Evolutionary conservation across 1,284 basidiomycete species (phyloP).

Genomic region (Cryptococcus wingfieldii): DNA sequence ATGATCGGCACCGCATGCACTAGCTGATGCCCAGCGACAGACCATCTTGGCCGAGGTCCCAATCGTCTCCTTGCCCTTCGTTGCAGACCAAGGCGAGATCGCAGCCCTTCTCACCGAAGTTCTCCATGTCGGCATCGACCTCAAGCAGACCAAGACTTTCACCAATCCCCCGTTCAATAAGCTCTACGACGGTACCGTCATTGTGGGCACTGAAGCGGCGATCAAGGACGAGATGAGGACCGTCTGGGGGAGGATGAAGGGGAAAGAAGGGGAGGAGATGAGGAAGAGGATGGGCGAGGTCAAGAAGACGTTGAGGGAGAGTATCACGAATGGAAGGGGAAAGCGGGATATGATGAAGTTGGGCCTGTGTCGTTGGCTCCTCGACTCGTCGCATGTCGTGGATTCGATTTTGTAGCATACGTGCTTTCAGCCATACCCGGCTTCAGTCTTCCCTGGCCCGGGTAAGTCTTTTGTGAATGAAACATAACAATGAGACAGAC

Average conservation of each 20-base stretch:
- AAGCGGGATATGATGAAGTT: constrained; percentile 17
- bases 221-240: constrained; percentile 24
- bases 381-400: no score
- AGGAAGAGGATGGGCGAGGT: constrained; percentile 17
- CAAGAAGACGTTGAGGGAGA: constrained; percentile 6
- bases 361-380: background rate
- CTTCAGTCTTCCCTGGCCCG: no score
- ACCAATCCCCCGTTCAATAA: constrained; percentile 9
- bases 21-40: background rate
- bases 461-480: background rate
- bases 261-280: constrained; percentile 17
- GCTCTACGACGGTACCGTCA: constrained; percentile 22
- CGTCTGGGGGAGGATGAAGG: constrained; percentile 11
- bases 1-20: background rate
- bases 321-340: constrained; percentile 13
- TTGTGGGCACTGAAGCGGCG: constrained; percentile 27
- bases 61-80: constrained; percentile 22
- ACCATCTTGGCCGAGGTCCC: constrained; percentile 18
- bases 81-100: constrained; percentile 26
- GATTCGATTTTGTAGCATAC: background rate
- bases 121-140: constrained; percentile 15
- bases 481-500: no score
- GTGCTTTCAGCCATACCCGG: background rate
- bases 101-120: constrained; percentile 6
- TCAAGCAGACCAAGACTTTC: constrained; percentile 26